Conservation (phyloP, 192 early-diverging fungal species). For the Gorgonomyces haynaldii region DNA sequence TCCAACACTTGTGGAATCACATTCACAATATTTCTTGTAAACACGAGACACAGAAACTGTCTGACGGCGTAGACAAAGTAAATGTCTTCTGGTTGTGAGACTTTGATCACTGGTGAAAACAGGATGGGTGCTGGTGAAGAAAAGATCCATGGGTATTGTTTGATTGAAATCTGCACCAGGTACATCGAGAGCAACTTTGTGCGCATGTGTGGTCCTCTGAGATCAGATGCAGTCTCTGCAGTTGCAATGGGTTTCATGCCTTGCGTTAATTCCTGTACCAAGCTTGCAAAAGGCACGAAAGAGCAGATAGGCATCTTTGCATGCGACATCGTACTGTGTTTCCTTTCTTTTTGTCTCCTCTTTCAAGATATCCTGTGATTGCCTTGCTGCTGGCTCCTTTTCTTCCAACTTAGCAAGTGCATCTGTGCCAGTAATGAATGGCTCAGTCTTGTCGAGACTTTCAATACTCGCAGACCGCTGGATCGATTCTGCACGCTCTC, state of each 20-base stretch:
- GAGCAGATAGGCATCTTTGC: slow-evolving; percentile 59
- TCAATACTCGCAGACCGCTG: too few species aligned
- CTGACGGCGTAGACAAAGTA: slow-evolving; percentile 42
- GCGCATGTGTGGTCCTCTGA: slow-evolving; percentile 68
- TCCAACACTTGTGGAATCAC: slow-evolving; percentile 56
- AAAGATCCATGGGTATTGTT: slow-evolving; percentile 66
- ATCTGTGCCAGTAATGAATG: neutral
- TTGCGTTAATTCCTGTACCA: too few species aligned
- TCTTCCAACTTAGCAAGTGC: neutral
- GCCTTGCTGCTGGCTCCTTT: neutral
- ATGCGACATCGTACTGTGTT: slow-evolving; percentile 11
- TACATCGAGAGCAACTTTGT: slow-evolving; percentile 76
- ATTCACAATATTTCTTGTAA: slow-evolving; percentile 61
- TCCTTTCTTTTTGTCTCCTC: slow-evolving; percentile 4
- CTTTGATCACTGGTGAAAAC: slow-evolving; percentile 13
- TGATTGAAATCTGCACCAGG: slow-evolving; percentile 62
- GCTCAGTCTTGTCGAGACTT: too few species aligned
- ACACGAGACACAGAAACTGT: slow-evolving; percentile 63
- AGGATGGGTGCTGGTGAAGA: slow-evolving; percentile 21
- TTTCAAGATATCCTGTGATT: slow-evolving; percentile 5
- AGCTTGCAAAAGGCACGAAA: slow-evolving; percentile 69
- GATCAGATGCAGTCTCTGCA: slow-evolving; percentile 32
- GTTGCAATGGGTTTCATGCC: slow-evolving; percentile 58
- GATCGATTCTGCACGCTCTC: too few species aligned
- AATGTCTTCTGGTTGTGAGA: slow-evolving; percentile 8